These are phyloP conservation scores for Coemansia biformis DNA, from an alignment of 192 early-diverging fungal species.

Conservation along the genomic window DNA sequence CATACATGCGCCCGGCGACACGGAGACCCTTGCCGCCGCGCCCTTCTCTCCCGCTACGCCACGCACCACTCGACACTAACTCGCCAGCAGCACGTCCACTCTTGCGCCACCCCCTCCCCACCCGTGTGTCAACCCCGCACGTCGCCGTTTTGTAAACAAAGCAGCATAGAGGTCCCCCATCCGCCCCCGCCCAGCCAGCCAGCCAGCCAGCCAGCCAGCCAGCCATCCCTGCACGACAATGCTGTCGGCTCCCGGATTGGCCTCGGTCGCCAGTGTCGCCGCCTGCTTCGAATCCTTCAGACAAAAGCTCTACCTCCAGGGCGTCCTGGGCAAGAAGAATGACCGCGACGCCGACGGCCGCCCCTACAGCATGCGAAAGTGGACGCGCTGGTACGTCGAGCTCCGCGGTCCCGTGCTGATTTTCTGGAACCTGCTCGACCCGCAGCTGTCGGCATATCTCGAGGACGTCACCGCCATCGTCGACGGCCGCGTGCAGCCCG, in stretches of 20 bases:
- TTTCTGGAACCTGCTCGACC: constrained; percentile 55
- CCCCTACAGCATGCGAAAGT: constrained; percentile 57
- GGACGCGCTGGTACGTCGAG: constrained; percentile 72
- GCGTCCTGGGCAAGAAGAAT: constrained; percentile 69
- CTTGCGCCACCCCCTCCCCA: too few species aligned
- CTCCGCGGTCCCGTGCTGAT: constrained; percentile 62
- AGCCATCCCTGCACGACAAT: constrained; percentile 7
- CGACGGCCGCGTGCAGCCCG: constrained; percentile 36
- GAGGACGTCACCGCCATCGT: constrained; percentile 50
- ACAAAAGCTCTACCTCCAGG: constrained; percentile 65
- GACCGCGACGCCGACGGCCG: constrained; percentile 57
- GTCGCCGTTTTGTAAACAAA: too few species aligned
- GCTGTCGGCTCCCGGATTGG: constrained; percentile 18
- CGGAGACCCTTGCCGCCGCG: too few species aligned
- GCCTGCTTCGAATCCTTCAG: constrained; percentile 59
- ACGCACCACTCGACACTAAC: too few species aligned
- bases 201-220: too few species aligned
- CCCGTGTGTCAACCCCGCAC: too few species aligned
- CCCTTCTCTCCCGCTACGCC: too few species aligned
- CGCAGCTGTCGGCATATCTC: constrained; percentile 49
- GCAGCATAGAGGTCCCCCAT: too few species aligned
- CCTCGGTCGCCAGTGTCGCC: constrained; percentile 37
- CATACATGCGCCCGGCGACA: too few species aligned
- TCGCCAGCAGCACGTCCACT: too few species aligned
- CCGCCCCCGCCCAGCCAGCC: too few species aligned